phyloP scores from a whole-genome alignment of 2,329 filamentous ascomycete genomes.

The Colletotrichum sp. region DNA sequence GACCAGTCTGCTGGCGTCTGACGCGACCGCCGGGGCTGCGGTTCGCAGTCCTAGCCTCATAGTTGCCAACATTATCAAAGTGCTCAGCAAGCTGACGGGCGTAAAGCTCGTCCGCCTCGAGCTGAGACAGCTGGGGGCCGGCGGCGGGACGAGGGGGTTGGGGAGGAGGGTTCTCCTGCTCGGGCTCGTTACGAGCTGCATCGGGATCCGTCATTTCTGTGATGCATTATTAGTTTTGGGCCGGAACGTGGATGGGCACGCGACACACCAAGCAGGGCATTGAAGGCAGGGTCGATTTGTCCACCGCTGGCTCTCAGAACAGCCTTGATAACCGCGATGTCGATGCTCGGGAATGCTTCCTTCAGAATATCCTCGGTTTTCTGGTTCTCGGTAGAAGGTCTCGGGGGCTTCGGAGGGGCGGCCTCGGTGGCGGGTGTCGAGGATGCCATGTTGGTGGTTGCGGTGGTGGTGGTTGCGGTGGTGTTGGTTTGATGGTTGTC shows the following conservation, averaged over 20 bases:
- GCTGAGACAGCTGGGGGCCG: conserved; percentile 70
- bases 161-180: conserved; percentile 70
- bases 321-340: conserved; percentile 81
- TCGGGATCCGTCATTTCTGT: conserved; percentile 81
- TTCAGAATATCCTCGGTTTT: conserved; percentile 88
- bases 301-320: conserved; percentile 86
- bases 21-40: conserved; percentile 33
- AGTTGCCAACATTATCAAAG: conserved; percentile 70
- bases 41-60: conserved; percentile 61
- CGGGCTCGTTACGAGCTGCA: conserved; percentile 59
- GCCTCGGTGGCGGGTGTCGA: conserved; percentile 40
- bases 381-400: conserved; percentile 80
- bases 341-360: conserved; percentile 91
- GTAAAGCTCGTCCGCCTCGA: conserved; percentile 90
- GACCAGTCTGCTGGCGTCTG: conserved; percentile 44
- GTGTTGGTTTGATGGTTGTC: conserved; percentile 27
- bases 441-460: conserved; percentile 35
- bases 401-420: conserved; percentile 78
- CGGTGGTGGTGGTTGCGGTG: conserved; percentile 30
- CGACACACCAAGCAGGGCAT: conserved; percentile 80
- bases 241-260: neutral
- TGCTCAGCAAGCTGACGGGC: conserved; percentile 93
- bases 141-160: conserved; percentile 80
- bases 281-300: conserved; percentile 91
- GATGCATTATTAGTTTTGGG: conserved; percentile 13